Evolutionary conservation across 345 rosid species (phyloP), one percentile per base, ranked within the genome.

Genomic region (Dipteronia dyeriana): DNA sequence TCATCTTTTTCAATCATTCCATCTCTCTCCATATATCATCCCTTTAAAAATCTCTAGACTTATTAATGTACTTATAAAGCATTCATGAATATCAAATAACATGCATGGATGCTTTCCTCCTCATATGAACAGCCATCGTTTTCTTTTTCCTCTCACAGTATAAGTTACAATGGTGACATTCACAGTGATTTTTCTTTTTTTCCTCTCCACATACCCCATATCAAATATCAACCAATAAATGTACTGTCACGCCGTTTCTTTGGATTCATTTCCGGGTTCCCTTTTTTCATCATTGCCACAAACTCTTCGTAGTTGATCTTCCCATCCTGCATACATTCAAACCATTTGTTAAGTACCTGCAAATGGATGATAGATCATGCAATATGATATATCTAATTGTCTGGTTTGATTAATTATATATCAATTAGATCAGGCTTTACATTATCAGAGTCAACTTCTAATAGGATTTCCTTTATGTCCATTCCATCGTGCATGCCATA

Each of bases 281-380:
- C 99, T 91, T 94, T 96, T 82, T 88, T 88, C 99, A 96, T 96
- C 98, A 96, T 96, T 2, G 97, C 97, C 76, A 91, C 98, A 57
- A 96, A 96, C 76, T 96, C 99, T 34, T 94, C 97, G 22, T 96
- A 96, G 85, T 94, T 92, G 78, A 96, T 92, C 72, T 91, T 81
- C 2, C 98, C 98, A 82, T 94, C 99, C 97, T 96, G 85, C 71
- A 80, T 75, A 54, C 1, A 59, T 20, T 16, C 0, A 61, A 57
- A 19, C 12, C 25, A 8, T 57, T 2, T n/a, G 61, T 56, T 57
- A 57, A 56, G 5, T 7, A 49, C 17, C 0, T 31, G 34, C 34
- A 31, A 31, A 31, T 31, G 34, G 34, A 12, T 49, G 17, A 41
- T 41, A 41, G 45, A 41, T 41, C 54, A 56, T 56, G 11, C 23